Conservation (phyloP, 495 filamentous ascomycete species). For the Podospora australis region DNA sequence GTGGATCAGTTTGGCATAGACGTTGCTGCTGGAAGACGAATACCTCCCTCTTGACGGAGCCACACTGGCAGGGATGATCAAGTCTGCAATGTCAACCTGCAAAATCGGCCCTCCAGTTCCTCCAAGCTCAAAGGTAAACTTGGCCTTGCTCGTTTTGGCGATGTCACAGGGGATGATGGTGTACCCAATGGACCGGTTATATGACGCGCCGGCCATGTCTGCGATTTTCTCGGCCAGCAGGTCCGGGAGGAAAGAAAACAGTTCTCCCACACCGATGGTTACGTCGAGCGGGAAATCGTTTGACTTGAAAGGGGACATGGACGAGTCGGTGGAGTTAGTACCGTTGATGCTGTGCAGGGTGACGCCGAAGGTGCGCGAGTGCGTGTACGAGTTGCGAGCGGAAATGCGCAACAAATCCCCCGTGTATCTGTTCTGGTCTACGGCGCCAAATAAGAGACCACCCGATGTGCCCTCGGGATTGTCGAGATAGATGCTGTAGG, state of each 20-base stretch:
- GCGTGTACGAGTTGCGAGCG: conserved; percentile 24
- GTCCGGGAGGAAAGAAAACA: conserved; percentile 67
- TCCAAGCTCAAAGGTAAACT: conserved; percentile 51
- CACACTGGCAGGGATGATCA: conserved; percentile 49
- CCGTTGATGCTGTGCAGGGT: conserved; percentile 45
- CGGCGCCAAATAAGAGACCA: conserved; percentile 73
- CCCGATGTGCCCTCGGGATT: conserved; percentile 57
- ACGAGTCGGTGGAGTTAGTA: conserved; percentile 16
- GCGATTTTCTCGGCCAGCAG: conserved; percentile 51
- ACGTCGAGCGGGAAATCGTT: conserved; percentile 59
- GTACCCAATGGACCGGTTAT: conserved; percentile 30
- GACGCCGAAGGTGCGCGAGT: conserved; percentile 54
- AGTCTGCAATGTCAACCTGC: conserved; percentile 56
- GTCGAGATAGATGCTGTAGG: conserved; percentile 80
- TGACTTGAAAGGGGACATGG: conserved; percentile 39
- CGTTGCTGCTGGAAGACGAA: background rate
- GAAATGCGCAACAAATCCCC: conserved; percentile 60
- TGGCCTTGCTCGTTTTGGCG: conserved; percentile 43
- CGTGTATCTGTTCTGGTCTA: conserved; percentile 66
- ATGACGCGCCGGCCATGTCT: conserved; percentile 50
- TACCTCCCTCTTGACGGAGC: conserved; percentile 9
- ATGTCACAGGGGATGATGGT: conserved; percentile 61
- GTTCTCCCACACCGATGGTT: conserved; percentile 52
- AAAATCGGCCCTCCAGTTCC: conserved; percentile 50
- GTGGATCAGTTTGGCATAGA: background rate